Evolutionary conservation across 805 yeast genomes (phyloP), one percentile per base, ranked within the genome.

Genomic region (Pichia nakasei): DNA sequence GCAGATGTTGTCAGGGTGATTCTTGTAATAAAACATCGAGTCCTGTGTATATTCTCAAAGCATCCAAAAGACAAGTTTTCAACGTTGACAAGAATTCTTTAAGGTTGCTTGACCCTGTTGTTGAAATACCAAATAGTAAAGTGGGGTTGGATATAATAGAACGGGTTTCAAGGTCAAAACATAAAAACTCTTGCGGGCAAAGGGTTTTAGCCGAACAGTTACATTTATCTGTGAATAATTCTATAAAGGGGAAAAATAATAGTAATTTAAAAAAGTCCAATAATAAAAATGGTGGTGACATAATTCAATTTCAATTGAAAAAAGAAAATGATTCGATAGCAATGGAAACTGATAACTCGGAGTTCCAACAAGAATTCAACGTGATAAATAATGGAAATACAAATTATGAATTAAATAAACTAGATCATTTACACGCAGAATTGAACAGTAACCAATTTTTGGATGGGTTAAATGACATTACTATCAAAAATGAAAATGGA

Each of bases 31-130:
- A 48, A 19, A 45, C 43, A 22, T 22, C 31, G 15, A 45, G 45
- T 27, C 45, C 64, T 1, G 65, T 65, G 1, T 61, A 62, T 20
- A 53, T 63, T 18, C 51, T 65, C 5, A 57, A 56, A 40, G 68
- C 67, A 8, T 50, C 65, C 13, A 61, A 56, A 42, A 53, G 65
- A 41, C 64, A 62, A 42, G 59, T 65, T n/a, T 64, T 47, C 45
- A 63, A 63, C 42, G 69, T 64, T 26, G 51, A 63, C 5, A 62
- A 58, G 38, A 60, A 61, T 1, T 63, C 68, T 1, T 41, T 65
- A 21, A 53, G 52, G 19, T 47, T 65, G 24, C 42, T 65, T 27
- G 62, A 58, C 13, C 68, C 69, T 3, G 65, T 64, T 3, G 46
- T 48, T 24, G 65, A 61, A 20, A 54, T 60, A 20, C 64, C 66